phyloP scores from a whole-genome alignment of 495 filamentous ascomycete genomes.

The Aspergillus affinis region DNA sequence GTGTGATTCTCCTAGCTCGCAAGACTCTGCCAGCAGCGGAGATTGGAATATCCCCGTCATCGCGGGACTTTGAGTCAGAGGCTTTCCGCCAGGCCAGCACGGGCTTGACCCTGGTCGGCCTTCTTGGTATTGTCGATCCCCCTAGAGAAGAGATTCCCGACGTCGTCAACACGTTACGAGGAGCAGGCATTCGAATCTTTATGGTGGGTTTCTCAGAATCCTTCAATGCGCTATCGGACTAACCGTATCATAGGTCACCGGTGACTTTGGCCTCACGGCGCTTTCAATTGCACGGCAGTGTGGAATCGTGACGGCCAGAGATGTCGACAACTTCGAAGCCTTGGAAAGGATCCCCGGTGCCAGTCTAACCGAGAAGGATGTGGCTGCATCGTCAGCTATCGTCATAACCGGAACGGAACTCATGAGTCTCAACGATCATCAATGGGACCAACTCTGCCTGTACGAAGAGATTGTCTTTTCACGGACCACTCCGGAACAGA shows the following conservation, averaged over 20 bases:
- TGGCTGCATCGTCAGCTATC: slow-evolving; percentile 30
- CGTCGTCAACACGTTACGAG: slow-evolving; percentile 56
- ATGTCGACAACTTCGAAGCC: slow-evolving; percentile 16
- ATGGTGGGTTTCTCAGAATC: slow-evolving; percentile 39
- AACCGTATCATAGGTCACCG: slow-evolving; percentile 40
- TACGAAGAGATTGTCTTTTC: slow-evolving; percentile 70
- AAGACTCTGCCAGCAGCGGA: slow-evolving; percentile 47
- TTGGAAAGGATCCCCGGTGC: slow-evolving; percentile 6
- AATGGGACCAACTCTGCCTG: slow-evolving; percentile 57
- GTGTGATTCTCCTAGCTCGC: slow-evolving; percentile 64
- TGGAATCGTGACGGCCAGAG: slow-evolving; percentile 53
- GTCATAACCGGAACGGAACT: slow-evolving; percentile 55
- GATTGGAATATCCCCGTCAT: slow-evolving; percentile 31
- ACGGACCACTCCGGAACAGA: slow-evolving; percentile 71
- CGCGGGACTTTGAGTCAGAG: slow-evolving; percentile 52
- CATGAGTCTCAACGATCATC: slow-evolving; percentile 53
- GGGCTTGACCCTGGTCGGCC: slow-evolving; percentile 58
- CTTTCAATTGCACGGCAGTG: slow-evolving; percentile 62
- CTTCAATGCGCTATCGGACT: neutral
- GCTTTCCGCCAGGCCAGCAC: slow-evolving; percentile 45
- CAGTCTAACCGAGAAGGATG: slow-evolving; percentile 15
- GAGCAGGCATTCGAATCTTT: slow-evolving; percentile 63
- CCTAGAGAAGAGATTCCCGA: slow-evolving; percentile 63
- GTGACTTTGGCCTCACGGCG: slow-evolving; percentile 68
- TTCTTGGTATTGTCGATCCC: slow-evolving; percentile 68